These are phyloP conservation scores for Pseudohalonectria lignicola DNA, from an alignment of 2,329 filamentous ascomycete species.

Conservation along the genomic window DNA sequence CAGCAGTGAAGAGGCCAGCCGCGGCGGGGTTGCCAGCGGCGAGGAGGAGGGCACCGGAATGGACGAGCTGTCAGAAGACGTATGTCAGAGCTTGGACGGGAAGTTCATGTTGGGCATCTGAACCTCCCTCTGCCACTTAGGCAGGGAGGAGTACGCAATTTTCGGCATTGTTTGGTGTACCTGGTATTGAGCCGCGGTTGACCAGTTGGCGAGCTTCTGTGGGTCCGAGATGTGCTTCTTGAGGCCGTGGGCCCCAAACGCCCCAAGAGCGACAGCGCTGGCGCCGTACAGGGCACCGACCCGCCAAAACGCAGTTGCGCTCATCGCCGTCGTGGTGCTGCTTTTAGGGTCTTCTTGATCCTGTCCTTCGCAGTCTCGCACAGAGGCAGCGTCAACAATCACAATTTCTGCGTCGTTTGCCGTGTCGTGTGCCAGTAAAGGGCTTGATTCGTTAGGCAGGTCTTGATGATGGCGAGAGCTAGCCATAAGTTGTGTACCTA, in stretches of 20 bases:
- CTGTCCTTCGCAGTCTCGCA: too few relatives aligned
- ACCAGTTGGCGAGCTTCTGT: conserved; percentile 45
- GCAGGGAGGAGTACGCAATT: too few relatives aligned
- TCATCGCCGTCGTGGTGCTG: too few relatives aligned
- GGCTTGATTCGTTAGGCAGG: neutral
- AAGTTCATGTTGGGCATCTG: too few relatives aligned
- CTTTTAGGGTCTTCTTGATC: too few relatives aligned
- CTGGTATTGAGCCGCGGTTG: conserved; percentile 58
- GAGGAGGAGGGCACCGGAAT: conserved; percentile 49
- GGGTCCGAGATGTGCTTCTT: conserved; percentile 51
- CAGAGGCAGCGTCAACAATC: too few relatives aligned
- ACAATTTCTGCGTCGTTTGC: too few relatives aligned
- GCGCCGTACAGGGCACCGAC: conserved; percentile 53
- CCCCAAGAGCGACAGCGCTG: conserved; percentile 47
- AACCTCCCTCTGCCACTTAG: too few relatives aligned
- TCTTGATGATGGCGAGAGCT: too few relatives aligned
- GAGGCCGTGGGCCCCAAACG: conserved; percentile 58
- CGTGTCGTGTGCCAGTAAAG: neutral
- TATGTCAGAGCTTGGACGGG: neutral
- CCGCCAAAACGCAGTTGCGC: conserved; percentile 39
- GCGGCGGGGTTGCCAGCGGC: conserved; percentile 46
- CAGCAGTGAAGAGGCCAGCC: conserved; percentile 47
- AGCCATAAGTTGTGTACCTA: too few relatives aligned
- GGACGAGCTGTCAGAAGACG: conserved; percentile 50
- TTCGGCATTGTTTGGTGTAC: too few relatives aligned